These are phyloP conservation scores for Tillandsia leiboldiana DNA, from an alignment of 176 grass and related monocot genomes.

Conservation along the genomic window DNA sequence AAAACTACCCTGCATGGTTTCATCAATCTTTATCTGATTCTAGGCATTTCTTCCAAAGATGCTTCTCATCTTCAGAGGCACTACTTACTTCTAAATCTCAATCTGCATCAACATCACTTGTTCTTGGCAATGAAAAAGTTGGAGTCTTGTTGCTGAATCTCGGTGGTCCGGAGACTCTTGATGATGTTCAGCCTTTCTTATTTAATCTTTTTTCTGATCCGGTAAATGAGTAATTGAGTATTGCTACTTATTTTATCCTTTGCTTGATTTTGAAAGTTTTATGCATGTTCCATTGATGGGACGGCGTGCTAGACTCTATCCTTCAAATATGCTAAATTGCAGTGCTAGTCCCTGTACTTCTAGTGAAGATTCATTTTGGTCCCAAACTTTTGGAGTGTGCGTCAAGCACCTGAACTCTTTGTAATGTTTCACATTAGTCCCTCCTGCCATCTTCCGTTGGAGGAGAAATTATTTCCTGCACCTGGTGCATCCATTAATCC, in stretches of 20 bases:
- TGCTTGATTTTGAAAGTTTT: not conserved
- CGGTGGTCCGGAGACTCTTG: conserved; percentile 89
- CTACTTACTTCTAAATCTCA: conserved; percentile 48
- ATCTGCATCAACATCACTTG: conserved; percentile 33
- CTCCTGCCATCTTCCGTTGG: too few species aligned
- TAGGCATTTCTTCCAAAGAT: conserved; percentile 33
- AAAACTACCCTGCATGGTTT: conserved; percentile 31
- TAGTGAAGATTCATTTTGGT: too few species aligned
- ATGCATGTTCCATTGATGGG: too few species aligned
- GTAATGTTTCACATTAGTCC: too few species aligned
- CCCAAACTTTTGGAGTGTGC: too few species aligned
- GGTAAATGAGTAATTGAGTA: conserved; percentile 28
- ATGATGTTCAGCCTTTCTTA: conserved; percentile 95
- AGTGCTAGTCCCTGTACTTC: too few species aligned
- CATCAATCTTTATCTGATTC: conserved; percentile 21
- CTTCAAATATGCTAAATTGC: too few species aligned
- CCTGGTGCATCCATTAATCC: too few species aligned
- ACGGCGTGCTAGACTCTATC: too few species aligned
- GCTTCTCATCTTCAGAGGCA: conserved; percentile 66
- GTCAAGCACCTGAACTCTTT: too few species aligned
- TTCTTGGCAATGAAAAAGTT: conserved; percentile 67
- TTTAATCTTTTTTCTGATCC: conserved; percentile 99
- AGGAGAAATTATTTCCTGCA: too few species aligned
- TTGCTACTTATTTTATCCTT: not conserved
- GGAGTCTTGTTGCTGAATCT: conserved; percentile 95